A percentile compares a stretch with the other conserved stretches of the same genome.
phyloP scores from a whole-genome alignment of 1,284 basidiomycete species.

The Papiliotrema nemorosa region DNA sequence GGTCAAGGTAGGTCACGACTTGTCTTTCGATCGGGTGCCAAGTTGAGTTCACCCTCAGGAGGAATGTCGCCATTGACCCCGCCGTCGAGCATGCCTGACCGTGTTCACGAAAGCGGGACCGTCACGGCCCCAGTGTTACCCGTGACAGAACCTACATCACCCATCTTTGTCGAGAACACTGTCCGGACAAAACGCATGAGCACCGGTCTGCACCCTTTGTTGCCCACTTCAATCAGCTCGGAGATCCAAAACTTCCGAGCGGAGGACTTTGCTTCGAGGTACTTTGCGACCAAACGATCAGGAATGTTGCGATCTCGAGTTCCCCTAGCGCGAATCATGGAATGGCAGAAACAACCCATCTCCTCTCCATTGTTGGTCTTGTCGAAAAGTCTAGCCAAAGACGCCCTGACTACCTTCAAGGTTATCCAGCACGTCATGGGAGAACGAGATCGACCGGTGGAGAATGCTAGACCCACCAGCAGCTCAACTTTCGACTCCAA shows the following conservation, averaged over 20 bases:
- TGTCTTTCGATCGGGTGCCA: no score
- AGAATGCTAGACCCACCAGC: conserved; percentile 19
- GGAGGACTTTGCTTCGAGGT: conserved; percentile 74
- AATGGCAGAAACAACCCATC: conserved; percentile 66
- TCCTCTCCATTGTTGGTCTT: not conserved
- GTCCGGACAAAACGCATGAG: conserved; percentile 52
- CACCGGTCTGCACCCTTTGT: conserved; percentile 63
- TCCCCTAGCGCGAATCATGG: conserved; percentile 78
- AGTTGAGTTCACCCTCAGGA: no score
- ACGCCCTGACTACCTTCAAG: conserved; percentile 76
- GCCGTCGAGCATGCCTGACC: not conserved
- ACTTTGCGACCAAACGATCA: conserved; percentile 81
- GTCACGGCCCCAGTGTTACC: no score
- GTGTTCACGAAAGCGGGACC: no score
- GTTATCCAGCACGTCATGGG: conserved; percentile 88
- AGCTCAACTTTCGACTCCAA: conserved; percentile 3
- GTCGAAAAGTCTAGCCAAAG: conserved; percentile 64
- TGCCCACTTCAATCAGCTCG: conserved; percentile 70
- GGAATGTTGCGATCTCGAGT: conserved; percentile 68
- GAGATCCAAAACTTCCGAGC: conserved; percentile 81
- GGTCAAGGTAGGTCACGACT: not conserved
- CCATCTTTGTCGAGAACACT: conserved; percentile 59
- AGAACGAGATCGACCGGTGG: conserved; percentile 63
- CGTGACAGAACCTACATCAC: conserved; percentile 64
- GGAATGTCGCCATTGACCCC: not conserved